phyloP scores from a whole-genome alignment of 169 alveolate species.

The Babesia caballi region DNA sequence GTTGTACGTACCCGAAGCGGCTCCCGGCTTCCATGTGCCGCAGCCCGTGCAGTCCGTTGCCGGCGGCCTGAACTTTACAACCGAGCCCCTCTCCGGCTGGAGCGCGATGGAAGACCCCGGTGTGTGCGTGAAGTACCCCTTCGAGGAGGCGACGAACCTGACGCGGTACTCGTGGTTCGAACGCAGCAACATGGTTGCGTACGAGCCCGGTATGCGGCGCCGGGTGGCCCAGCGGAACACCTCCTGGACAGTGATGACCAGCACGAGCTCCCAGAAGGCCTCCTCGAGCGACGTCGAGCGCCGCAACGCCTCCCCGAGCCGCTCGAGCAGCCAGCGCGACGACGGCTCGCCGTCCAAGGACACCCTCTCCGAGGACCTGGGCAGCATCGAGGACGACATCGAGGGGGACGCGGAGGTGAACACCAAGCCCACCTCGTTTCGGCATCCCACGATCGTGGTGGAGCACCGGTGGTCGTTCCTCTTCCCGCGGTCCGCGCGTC shows the following conservation, averaged over 20 bases:
- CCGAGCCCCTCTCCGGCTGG: too few relatives aligned
- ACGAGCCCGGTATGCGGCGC: conserved; percentile 57
- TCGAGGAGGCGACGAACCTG: conserved; percentile 30
- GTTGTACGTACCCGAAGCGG: too few relatives aligned
- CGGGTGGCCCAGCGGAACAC: background rate
- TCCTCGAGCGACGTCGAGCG: background rate
- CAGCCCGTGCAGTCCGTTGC: too few relatives aligned
- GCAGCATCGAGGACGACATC: background rate
- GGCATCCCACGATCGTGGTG: conserved; percentile 8
- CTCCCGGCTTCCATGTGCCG: too few relatives aligned
- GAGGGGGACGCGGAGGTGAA: background rate
- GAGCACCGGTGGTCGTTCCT: conserved; percentile 42
- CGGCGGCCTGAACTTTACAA: too few relatives aligned
- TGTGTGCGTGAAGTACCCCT: conserved; percentile 22
- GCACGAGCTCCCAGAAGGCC: background rate
- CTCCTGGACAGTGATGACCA: background rate
- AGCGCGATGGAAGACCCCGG: conserved; percentile 3
- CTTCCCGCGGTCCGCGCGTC: background rate
- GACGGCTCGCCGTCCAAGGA: conserved; percentile 1
- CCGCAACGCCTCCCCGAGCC: background rate
- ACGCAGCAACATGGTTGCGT: conserved; percentile 36
- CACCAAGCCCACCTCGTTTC: background rate
- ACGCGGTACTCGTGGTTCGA: conserved; percentile 49
- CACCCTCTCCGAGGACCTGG: background rate
- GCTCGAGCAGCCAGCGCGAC: background rate